A percentile compares a stretch with the other conserved stretches of the same genome.
Evolutionary conservation across 2,329 filamentous ascomycete species (phyloP).

Genomic region (Fusarium cicatricum): DNA sequence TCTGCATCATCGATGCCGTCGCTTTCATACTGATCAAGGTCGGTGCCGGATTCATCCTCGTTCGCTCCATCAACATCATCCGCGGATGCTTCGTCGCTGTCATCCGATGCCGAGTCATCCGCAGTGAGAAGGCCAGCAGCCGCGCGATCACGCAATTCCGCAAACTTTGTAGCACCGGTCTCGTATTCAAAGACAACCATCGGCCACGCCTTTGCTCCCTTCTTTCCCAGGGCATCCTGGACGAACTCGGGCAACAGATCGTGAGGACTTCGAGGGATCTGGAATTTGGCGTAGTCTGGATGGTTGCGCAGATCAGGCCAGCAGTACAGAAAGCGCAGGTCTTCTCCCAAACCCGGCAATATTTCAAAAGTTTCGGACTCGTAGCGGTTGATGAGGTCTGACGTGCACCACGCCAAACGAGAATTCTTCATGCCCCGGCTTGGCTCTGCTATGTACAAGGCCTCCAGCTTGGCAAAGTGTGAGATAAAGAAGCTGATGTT

Average conservation of each 20-base stretch:
- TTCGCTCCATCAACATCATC: constrained; percentile 18
- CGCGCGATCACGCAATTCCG: not conserved
- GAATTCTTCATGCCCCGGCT: constrained; percentile 9
- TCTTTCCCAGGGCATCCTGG: not conserved
- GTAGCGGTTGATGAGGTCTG: constrained; percentile 42
- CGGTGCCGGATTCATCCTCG: constrained; percentile 23
- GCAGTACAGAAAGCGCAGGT: constrained; percentile 40
- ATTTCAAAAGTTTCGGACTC: constrained; percentile 40
- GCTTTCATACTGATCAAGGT: constrained; percentile 49
- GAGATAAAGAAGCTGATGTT: constrained; percentile 3
- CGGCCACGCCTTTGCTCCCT: constrained; percentile 40
- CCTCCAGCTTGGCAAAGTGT: constrained; percentile 39
- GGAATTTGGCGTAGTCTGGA: constrained; percentile 41
- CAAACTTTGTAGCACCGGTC: constrained; percentile 23
- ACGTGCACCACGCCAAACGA: constrained; percentile 45
- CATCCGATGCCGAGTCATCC: not conserved
- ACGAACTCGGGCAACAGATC: constrained; percentile 6
- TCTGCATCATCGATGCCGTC: constrained; percentile 50
- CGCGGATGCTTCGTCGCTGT: too few species aligned
- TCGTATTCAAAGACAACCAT: constrained; percentile 44
- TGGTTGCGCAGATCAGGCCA: constrained; percentile 48
- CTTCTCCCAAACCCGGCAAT: constrained; percentile 35
- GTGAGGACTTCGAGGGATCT: constrained; percentile 28
- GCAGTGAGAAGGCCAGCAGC: constrained; percentile 3
- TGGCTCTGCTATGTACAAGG: constrained; percentile 37